phyloP scores from a whole-genome alignment of 1,139 yeast species.

The Yamadazyma spencermartinsiae region DNA sequence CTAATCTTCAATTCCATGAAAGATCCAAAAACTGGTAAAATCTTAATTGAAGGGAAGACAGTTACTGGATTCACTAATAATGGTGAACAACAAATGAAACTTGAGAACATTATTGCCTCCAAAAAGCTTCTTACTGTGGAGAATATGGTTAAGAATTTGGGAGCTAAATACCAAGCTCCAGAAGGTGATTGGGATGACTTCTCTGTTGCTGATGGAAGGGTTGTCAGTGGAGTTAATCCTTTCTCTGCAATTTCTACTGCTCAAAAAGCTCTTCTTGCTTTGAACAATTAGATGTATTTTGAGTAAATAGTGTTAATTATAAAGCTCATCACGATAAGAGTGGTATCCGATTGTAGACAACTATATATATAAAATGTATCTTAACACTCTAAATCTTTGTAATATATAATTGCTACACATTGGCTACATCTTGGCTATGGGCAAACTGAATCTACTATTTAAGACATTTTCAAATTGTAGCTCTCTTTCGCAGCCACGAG shows the following conservation, averaged over 20 bases:
- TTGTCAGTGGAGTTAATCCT: slow-evolving; percentile 66
- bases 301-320: background rate
- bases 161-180: slow-evolving; percentile 49
- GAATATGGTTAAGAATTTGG: slow-evolving; percentile 32
- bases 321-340: background rate
- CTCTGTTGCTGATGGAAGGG: slow-evolving; percentile 51
- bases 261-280: slow-evolving; percentile 20
- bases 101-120: slow-evolving; percentile 34
- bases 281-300: background rate
- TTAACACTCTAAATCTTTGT: no score
- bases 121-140: slow-evolving; percentile 35
- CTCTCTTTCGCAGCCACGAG: no score
- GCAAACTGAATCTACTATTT: no score
- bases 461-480: no score
- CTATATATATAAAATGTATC: background rate
- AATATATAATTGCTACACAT: no score
- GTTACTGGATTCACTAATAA: slow-evolving; percentile 62
- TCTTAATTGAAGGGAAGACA: slow-evolving; percentile 50
- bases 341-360: background rate
- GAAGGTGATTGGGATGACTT: slow-evolving; percentile 54
- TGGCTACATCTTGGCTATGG: no score
- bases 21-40: slow-evolving; percentile 42
- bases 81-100: slow-evolving; percentile 48
- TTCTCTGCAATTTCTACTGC: slow-evolving; percentile 58
- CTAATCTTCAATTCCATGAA: slow-evolving; percentile 49